Evolutionary conservation across 208 protist species (phyloP), one percentile per base, ranked within the genome.

Genomic region (Vickermania spadyakhi): DNA sequence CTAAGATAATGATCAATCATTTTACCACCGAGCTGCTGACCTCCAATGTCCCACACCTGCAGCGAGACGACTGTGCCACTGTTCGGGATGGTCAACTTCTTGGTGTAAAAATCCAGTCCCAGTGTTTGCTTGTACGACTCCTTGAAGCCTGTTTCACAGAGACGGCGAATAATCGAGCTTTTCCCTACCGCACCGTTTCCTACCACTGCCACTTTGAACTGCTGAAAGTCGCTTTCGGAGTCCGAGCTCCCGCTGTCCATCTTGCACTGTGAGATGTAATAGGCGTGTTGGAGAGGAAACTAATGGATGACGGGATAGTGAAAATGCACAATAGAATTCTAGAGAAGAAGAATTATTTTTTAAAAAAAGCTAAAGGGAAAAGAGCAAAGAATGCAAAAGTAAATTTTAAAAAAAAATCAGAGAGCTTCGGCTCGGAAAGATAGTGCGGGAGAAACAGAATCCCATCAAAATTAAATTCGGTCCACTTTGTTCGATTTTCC

Each of bases 1-100:
- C 84, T 81, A 41, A 98, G 82, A 70, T 98, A 98, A 68, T 96
- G 97, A 1, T 60, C 36, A 41, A 98, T 70, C 93, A 98, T 97
- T 52, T 90, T 94, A 31, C 85, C 79, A 22, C 96, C 94, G 27
- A 98, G 83, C 56, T 93, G 86, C 69, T 98, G 94, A 1, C 86
- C 89, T 11, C 96, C 96, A 67, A 98, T 96, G 71, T 98, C 96
- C 96, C 96, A 98, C 28, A 98, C 81, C 62, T 96, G 84, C 28
- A 98, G 74, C 1, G 71, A 78, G 0, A 96, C 88, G 14, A 72
- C 31, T 28, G 52, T 21, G 41, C 62, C 28, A 30, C 7, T 52
- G 21, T 71, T 64, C 13, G 91, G 87, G 3, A 98, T 62, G 30
- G 76, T 54, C 11, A 98, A 56, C 52, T 77, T 82, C 58, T 96